Evolutionary conservation across 129 eudicot genomes (phyloP).

Genomic region (Gnaphalium uliginosum): DNA sequence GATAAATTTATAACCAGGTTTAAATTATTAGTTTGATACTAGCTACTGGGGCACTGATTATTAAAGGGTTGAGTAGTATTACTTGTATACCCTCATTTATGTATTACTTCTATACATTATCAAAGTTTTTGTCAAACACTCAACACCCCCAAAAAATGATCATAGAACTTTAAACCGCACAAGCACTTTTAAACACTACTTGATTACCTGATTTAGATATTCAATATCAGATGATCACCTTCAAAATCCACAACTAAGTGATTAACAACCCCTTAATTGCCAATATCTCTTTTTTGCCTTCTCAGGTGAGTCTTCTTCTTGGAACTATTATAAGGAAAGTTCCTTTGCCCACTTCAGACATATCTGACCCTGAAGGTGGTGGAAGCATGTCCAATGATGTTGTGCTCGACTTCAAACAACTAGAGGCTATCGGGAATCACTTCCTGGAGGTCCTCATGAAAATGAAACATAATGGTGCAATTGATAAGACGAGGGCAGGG

Average conservation of each 20-base stretch:
- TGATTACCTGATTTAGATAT: neutral
- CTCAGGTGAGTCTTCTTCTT: slow-evolving; percentile 91
- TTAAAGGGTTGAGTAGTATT: neutral
- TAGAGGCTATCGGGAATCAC: slow-evolving; percentile 89
- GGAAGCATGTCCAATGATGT: slow-evolving; percentile 40
- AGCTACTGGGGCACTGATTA: neutral
- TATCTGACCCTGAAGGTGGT: slow-evolving; percentile 32
- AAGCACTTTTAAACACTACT: neutral
- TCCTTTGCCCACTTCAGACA: slow-evolving; percentile 79
- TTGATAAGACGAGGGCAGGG: slow-evolving; percentile 99
- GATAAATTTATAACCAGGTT: neutral
- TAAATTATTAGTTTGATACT: slow-evolving; percentile 16
- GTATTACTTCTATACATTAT: neutral
- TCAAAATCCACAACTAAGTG: neutral
- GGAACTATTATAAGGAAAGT: slow-evolving; percentile 94
- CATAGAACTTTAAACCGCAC: neutral
- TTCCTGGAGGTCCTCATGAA: slow-evolving; percentile 89
- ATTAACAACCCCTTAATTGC: slow-evolving; percentile 7
- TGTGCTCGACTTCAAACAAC: slow-evolving; percentile 78
- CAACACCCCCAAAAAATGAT: neutral
- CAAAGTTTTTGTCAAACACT: neutral
- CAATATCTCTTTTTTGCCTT: slow-evolving; percentile 18
- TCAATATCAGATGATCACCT: neutral
- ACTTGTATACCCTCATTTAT: neutral
- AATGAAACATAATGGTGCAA: slow-evolving; percentile 99